Base-by-base conservation (phyloP, 78 protist genomes). In the Polysphondylium violaceum region DNA sequence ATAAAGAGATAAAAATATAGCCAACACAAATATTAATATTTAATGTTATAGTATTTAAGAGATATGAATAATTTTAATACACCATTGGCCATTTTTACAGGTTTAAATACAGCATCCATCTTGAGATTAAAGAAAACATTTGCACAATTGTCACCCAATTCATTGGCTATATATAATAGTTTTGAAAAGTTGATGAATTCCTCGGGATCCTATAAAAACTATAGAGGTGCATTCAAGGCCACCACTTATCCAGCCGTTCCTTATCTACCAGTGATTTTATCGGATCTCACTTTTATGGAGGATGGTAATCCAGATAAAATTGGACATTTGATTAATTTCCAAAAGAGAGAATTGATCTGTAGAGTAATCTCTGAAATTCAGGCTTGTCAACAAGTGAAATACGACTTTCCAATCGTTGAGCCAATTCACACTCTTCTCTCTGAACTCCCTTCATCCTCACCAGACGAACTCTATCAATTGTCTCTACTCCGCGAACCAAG, bases 271-370 rank as follows among this genome's bases (percentile, higher is more conserved):
- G 79, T 83, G 16, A 83, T 83, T 33, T 31, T 93, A 40, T 87
- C 96, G 3, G 96, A 93, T 67, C 33, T 93, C 2, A 93, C 96
- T 0, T 85, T 93, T 59, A 93, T 87, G 86, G 96, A 93, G 12
- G 96, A 93, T 36, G 95, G 95, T 63, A 93, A 93, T 16, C 96
- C 96, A 2, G 96, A 93, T 79, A 93, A 69, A 69, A 75, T 86
- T 1, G 53, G 58, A 33, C 27, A 92, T 29, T 21, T 86, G 27
- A 93, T 93, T 75, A 93, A 93, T 43, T 93, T 74, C 76, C 88
- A 93, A 73, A 93, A 93, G 73, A 35, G 87, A 36, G 92, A 87
- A 33, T 61, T 93, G 16, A 56, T 93, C 38, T 76, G 67, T 76
- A 40, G 87, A 40, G 90, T 76, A 16, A 87, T 87, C 12, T 25